phyloP scores from a whole-genome alignment of 306 rosid genomes.

The Senna siamea region DNA sequence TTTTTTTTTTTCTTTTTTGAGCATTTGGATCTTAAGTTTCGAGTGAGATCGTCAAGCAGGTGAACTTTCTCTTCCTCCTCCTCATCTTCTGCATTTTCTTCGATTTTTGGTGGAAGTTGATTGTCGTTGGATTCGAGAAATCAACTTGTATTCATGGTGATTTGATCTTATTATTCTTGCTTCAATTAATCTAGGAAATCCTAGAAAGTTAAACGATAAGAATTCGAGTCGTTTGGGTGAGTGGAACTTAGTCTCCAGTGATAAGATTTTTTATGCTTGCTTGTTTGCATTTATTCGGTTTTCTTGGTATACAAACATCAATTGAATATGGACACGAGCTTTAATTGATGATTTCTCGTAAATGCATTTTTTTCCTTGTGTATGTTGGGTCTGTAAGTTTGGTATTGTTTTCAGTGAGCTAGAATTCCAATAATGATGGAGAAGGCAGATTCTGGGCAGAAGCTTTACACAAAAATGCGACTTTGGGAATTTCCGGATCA shows the following conservation, averaged over 20 bases:
- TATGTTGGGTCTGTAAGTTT: neutral
- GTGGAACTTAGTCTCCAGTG: neutral
- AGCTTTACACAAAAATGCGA: conserved; percentile 68
- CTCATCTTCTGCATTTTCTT: conserved; percentile 11
- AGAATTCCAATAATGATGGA: conserved; percentile 59
- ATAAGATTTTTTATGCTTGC: too few species aligned
- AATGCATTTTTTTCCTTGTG: neutral
- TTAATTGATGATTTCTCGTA: neutral
- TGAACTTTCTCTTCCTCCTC: conserved; percentile 4
- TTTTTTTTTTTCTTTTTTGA: neutral
- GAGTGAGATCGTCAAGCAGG: conserved; percentile 14
- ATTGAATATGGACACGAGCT: neutral
- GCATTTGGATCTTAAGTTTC: neutral
- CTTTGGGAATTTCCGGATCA: conserved; percentile 84
- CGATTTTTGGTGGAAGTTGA: neutral
- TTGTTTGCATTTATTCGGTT: neutral
- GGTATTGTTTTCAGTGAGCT: conserved; percentile 30
- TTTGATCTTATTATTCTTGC: neutral
- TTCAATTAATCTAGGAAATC: neutral
- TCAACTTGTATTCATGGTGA: neutral
- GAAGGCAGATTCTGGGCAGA: conserved; percentile 64
- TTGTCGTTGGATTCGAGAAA: neutral
- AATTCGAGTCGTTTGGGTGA: neutral
- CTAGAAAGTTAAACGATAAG: neutral
- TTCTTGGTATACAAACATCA: conserved; percentile 1